Evolutionary conservation across 306 rosid genomes (phyloP).

Genomic region (Sindora glabra): DNA sequence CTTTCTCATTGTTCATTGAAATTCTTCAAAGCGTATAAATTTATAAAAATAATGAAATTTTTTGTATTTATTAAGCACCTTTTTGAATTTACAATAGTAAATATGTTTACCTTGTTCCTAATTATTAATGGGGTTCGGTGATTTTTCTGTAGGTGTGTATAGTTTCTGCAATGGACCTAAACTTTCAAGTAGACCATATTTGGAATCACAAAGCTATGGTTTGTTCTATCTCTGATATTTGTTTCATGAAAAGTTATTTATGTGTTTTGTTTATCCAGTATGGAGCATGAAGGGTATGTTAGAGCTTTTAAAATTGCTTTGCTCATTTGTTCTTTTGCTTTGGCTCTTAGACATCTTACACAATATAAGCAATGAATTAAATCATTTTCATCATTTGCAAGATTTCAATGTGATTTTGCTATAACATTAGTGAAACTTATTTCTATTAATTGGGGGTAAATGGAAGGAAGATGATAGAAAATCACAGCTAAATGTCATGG

Average conservation of each 20-base stretch:
- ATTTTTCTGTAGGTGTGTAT: conserved; percentile 43
- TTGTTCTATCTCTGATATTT: conserved; percentile 36
- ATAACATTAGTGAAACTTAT: too few relatives aligned
- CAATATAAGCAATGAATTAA: too few relatives aligned
- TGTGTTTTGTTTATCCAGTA: conserved; percentile 24
- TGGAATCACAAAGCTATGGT: conserved; percentile 57
- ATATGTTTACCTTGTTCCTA: background rate
- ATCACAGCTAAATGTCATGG: too few relatives aligned
- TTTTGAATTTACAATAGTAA: background rate
- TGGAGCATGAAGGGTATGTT: conserved; percentile 15
- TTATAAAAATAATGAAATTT: background rate
- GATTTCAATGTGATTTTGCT: too few relatives aligned
- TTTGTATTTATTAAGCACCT: background rate
- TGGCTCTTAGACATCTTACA: conserved; percentile 57
- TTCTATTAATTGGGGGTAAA: too few relatives aligned
- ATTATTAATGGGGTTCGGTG: background rate
- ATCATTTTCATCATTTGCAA: too few relatives aligned
- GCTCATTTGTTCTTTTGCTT: conserved; percentile 40
- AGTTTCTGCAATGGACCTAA: conserved; percentile 69
- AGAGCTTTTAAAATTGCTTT: conserved; percentile 40
- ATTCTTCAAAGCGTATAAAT: background rate
- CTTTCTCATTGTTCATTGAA: too few relatives aligned
- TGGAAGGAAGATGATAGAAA: too few relatives aligned
- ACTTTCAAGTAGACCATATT: conserved; percentile 54
- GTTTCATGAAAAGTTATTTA: conserved; percentile 56